Conservation (phyloP, 2,329 filamentous ascomycete genomes). For the Xylariaceae sp. region DNA sequence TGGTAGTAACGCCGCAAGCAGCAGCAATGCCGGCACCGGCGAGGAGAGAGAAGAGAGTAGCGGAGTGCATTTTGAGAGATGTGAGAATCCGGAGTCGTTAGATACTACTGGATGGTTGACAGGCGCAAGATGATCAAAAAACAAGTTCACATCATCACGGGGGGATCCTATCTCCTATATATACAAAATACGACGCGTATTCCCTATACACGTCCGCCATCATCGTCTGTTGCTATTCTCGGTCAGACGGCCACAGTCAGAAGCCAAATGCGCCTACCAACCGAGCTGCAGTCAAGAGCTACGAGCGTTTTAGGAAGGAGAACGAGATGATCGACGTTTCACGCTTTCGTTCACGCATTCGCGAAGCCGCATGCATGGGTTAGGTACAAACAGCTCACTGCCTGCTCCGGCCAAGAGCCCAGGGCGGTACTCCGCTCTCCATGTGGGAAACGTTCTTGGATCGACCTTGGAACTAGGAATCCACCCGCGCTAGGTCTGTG, state of each 20-base stretch:
- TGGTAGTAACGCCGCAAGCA: conserved; percentile 24
- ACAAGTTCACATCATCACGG: neutral
- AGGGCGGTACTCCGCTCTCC: neutral
- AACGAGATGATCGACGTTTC: neutral
- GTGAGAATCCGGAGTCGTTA: neutral
- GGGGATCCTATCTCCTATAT: neutral
- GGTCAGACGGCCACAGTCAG: neutral
- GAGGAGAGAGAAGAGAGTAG: conserved; percentile 9
- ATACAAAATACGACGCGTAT: neutral
- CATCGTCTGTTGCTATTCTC: neutral
- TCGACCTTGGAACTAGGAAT: neutral
- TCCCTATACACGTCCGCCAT: neutral
- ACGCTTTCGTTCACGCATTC: neutral
- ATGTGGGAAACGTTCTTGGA: neutral
- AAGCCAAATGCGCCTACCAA: neutral
- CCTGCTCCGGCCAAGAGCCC: no score
- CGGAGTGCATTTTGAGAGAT: conserved; percentile 9
- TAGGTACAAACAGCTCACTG: no score
- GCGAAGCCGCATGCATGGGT: neutral
- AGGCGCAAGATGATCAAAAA: neutral
- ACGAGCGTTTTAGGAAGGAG: conserved; percentile 16
- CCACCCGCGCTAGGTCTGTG: no score
- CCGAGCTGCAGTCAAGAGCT: neutral
- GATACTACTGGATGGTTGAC: neutral
- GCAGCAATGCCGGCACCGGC: conserved; percentile 6